A percentile compares a stretch with the other conserved stretches of the same genome.
Evolutionary conservation across 805 yeast genomes (phyloP).

Genomic region (Cyberlindnera americana): DNA sequence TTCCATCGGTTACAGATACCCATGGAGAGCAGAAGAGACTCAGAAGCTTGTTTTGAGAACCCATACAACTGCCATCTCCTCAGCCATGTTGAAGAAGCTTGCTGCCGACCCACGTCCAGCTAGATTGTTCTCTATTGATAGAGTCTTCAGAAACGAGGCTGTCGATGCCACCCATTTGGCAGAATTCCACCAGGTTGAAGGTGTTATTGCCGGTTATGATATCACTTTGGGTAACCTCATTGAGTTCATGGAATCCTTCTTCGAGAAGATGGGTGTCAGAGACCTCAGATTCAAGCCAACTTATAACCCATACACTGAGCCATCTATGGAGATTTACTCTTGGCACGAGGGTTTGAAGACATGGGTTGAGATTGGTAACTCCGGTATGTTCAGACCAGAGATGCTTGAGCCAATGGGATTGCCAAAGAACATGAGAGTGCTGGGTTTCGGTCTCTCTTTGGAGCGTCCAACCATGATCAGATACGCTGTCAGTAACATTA

Average conservation of each 20-base stretch:
- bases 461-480: slow-evolving; percentile 99
- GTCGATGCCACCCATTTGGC: slow-evolving; percentile 99
- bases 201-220: slow-evolving; percentile 96
- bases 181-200: slow-evolving; percentile 99
- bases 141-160: slow-evolving; percentile 99
- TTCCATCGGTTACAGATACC: slow-evolving; percentile 96
- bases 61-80: slow-evolving; percentile 93
- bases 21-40: slow-evolving; percentile 92
- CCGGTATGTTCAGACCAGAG: slow-evolving; percentile 99
- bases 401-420: slow-evolving; percentile 98
- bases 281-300: slow-evolving; percentile 97
- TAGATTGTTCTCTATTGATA: slow-evolving; percentile 91
- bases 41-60: slow-evolving; percentile 92
- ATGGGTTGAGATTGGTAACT: slow-evolving; percentile 99
- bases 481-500: slow-evolving; percentile 90
- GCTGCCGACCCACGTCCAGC: slow-evolving; percentile 88
- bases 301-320: slow-evolving; percentile 98
- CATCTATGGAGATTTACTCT: slow-evolving; percentile 95
- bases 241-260: slow-evolving; percentile 97
- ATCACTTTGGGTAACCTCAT: slow-evolving; percentile 93
- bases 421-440: slow-evolving; percentile 88
- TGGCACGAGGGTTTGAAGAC: slow-evolving; percentile 92
- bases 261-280: slow-evolving; percentile 94
- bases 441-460: slow-evolving; percentile 95
- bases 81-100: slow-evolving; percentile 79